Conservation (phyloP, 2,329 filamentous ascomycete genomes). For the Elsinoe fawcettii region DNA sequence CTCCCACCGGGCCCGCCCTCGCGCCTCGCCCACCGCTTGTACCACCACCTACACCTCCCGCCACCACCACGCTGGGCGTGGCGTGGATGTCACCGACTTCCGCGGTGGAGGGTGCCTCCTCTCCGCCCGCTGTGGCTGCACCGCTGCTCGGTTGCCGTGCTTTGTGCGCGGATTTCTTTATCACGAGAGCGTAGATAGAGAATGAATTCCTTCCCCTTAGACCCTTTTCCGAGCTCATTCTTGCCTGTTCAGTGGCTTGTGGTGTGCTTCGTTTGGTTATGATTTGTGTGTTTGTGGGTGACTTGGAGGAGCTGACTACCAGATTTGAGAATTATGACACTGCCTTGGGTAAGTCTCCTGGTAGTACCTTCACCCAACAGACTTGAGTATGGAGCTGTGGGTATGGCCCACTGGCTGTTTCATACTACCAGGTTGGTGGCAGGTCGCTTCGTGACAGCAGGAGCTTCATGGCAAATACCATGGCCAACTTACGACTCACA, state of each 20-base stretch:
- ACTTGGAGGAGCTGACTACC: background rate
- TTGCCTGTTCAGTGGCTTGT: conserved; percentile 1
- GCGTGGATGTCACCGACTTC: background rate
- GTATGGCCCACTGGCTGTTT: too few relatives aligned
- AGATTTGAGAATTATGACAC: too few relatives aligned
- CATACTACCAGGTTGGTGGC: too few relatives aligned
- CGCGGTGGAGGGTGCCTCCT: background rate
- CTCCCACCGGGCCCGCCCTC: background rate
- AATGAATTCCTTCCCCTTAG: background rate
- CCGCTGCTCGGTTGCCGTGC: background rate
- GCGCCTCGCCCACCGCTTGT: background rate
- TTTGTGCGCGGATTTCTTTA: background rate
- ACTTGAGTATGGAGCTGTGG: too few relatives aligned
- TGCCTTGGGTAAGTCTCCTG: too few relatives aligned
- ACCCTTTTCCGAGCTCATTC: background rate
- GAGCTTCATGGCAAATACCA: too few relatives aligned
- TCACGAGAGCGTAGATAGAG: background rate
- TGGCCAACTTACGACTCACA: too few relatives aligned
- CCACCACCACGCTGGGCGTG: background rate
- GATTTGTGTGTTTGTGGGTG: background rate
- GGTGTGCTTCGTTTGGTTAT: background rate
- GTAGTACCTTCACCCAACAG: too few relatives aligned
- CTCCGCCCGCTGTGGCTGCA: background rate
- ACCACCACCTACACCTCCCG: background rate
- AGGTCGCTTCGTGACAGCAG: too few relatives aligned